These are phyloP conservation scores for Pistacia integerrima DNA, from an alignment of 345 rosid species.

Conservation along the genomic window DNA sequence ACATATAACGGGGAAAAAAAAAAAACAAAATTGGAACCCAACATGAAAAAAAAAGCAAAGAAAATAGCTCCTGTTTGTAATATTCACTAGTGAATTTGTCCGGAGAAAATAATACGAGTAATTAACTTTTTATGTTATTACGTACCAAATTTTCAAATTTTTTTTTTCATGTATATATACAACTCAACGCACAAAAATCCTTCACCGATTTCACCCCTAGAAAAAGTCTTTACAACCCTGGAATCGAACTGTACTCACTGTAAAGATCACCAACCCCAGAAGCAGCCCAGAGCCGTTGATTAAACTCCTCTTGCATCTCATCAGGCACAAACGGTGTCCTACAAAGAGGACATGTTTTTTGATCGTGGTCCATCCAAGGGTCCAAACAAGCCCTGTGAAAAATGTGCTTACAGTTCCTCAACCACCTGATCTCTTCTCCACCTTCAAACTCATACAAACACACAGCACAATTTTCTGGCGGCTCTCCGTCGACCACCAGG, in stretches of 20 bases:
- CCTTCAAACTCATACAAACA: slow-evolving; percentile 78
- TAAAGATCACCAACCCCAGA: slow-evolving; percentile 56
- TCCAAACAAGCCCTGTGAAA: slow-evolving; percentile 82
- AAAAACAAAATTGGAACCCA: too few species aligned
- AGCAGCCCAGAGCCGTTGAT: slow-evolving; percentile 82
- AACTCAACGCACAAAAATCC: neutral
- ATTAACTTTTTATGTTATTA: neutral
- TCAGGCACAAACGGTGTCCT: slow-evolving; percentile 79
- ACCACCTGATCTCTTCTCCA: slow-evolving; percentile 76
- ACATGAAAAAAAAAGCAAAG: too few species aligned
- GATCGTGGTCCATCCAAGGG: slow-evolving; percentile 96
- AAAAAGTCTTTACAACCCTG: slow-evolving; percentile 33
- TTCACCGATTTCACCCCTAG: neutral
- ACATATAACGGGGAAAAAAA: too few species aligned
- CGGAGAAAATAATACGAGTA: neutral
- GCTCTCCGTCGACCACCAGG: slow-evolving; percentile 40
- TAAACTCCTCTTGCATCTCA: slow-evolving; percentile 79
- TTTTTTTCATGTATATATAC: neutral
- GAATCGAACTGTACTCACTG: slow-evolving; percentile 52
- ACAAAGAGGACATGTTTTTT: slow-evolving; percentile 87
- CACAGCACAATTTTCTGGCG: slow-evolving; percentile 77
- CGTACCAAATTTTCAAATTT: neutral
- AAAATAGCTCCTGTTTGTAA: too few species aligned
- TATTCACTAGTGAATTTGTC: neutral
- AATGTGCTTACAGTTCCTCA: slow-evolving; percentile 76